Evolutionary conservation across 192 early-diverging fungal genomes (phyloP).

Genomic region (Chytriomyces sp.): DNA sequence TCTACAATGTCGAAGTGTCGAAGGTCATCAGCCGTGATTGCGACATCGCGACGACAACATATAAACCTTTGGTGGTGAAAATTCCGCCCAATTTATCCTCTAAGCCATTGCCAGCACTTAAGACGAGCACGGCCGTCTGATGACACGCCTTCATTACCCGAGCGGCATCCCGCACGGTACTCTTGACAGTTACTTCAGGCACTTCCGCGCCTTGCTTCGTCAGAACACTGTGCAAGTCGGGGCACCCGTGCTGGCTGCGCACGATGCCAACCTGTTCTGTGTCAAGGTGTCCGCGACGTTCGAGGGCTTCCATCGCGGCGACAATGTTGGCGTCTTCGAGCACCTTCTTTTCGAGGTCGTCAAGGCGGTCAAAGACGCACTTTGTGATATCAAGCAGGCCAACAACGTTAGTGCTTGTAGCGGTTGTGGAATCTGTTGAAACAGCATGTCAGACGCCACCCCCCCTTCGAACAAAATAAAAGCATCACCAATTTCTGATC

Average conservation of each 20-base stretch:
- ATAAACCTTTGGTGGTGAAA: conserved; percentile 74
- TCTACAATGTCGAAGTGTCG: conserved; percentile 26
- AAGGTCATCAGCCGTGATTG: neutral
- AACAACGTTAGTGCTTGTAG: conserved; percentile 38
- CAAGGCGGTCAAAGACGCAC: conserved; percentile 52
- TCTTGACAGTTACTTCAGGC: conserved; percentile 38
- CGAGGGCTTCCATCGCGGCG: conserved; percentile 58
- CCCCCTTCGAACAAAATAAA: neutral
- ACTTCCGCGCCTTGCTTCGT: conserved; percentile 37
- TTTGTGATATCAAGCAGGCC: conserved; percentile 57
- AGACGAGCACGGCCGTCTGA: conserved; percentile 54
- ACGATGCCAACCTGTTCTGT: conserved; percentile 44
- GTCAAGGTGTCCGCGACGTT: conserved; percentile 46
- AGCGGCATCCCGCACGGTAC: conserved; percentile 50
- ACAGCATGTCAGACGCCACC: neutral
- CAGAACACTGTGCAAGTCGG: conserved; percentile 83
- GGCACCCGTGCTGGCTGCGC: conserved; percentile 76
- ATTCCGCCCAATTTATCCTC: conserved; percentile 78
- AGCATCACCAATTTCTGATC: neutral
- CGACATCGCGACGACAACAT: neutral
- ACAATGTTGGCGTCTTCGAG: conserved; percentile 59
- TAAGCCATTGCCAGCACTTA: conserved; percentile 30
- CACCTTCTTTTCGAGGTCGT: conserved; percentile 53
- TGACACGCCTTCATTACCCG: conserved; percentile 42
- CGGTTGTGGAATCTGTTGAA: conserved; percentile 64